Evolutionary conservation across 176 grass and related monocot species (phyloP).

Genomic region (Carex littledalei): DNA sequence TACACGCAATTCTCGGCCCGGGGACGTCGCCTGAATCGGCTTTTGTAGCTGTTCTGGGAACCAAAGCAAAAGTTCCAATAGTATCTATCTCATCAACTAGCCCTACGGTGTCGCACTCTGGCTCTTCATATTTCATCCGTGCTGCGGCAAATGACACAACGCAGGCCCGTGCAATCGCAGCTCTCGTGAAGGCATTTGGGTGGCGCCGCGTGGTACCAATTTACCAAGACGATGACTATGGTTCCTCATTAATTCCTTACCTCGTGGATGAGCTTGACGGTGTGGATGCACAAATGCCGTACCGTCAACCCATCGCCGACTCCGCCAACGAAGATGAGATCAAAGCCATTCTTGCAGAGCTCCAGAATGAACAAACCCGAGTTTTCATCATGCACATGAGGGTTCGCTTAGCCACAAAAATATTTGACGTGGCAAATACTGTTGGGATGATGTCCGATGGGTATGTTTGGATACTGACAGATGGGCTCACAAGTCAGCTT

Average conservation of each 20-base stretch:
- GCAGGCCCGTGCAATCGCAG: conserved; percentile 33
- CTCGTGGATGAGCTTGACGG: conserved; percentile 42
- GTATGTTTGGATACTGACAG: conserved; percentile 58
- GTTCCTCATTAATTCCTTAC: conserved; percentile 40
- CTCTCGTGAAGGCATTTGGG: conserved; percentile 35
- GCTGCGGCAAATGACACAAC: conserved; percentile 31
- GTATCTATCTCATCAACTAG: conserved; percentile 59
- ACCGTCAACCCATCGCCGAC: conserved; percentile 26
- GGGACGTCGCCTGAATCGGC: conserved; percentile 38
- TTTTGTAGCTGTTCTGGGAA: conserved; percentile 46
- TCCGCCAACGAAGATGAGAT: conserved; percentile 25
- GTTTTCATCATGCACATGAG: conserved; percentile 56
- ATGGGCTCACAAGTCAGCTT: conserved; percentile 31
- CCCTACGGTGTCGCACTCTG: conserved; percentile 24
- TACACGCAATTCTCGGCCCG: conserved; percentile 43
- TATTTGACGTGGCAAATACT: conserved; percentile 42
- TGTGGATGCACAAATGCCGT: conserved; percentile 29
- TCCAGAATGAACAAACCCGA: conserved; percentile 45
- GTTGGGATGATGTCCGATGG: conserved; percentile 39
- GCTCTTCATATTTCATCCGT: conserved; percentile 38
- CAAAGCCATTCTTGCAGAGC: conserved; percentile 22
- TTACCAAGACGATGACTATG: conserved; percentile 53
- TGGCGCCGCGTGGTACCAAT: conserved; percentile 47
- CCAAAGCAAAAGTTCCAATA: conserved; percentile 35
- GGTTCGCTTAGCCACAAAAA: conserved; percentile 1